Base-by-base conservation (phyloP, 768 basidiomycete species). In the Leucocoprinus sp. region DNA sequence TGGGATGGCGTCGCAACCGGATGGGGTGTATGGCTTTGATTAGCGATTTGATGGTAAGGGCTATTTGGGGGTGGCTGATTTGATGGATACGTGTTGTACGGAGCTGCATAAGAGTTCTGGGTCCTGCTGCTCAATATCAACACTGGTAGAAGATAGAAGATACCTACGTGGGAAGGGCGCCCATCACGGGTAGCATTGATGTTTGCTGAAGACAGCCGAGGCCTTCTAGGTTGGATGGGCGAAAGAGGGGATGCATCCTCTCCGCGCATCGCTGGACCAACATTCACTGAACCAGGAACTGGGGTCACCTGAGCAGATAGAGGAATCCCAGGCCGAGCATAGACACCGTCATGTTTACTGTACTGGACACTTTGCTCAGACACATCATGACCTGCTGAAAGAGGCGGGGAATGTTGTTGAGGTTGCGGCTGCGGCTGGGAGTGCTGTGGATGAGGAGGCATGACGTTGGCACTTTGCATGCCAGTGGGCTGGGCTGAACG, bases 151-250 rank as follows among this genome's bases (percentile, higher is more conserved):
- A 19, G 31, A 52, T 42, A 45, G 42, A 38, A 51, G 17, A 11
- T 14, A 62, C 67, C 66, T 71, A 78, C 75, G 66, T 76, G 73
- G 58, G 68, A 60, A 35, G 68, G 62, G 52, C 75, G 75, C 45
- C 60, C 63, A 52, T 76, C 69, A 64, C 64, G 75, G 63, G 69
- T 58, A 36, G 55, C 50, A 37, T 50, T 55, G 38, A 63, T 66
- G 50, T 64, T 65, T 12, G 59, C 46, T 11, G 68, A 63, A 43
- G 60, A 55, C 41, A 63, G 64, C 49, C 74, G 67, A 24, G 67
- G 57, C 47, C 75, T 65, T 62, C 75, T 77, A 21, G 60, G 53
- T 39, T 69, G 64, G 48, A 57, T 57, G 8, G 69, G 66, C 4
- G 65, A 60, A 46, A 63, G 46, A 34, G 45, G 67, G 14, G 66